phyloP scores from a whole-genome alignment of 768 basidiomycete species.

The Wakefieldia striispora region DNA sequence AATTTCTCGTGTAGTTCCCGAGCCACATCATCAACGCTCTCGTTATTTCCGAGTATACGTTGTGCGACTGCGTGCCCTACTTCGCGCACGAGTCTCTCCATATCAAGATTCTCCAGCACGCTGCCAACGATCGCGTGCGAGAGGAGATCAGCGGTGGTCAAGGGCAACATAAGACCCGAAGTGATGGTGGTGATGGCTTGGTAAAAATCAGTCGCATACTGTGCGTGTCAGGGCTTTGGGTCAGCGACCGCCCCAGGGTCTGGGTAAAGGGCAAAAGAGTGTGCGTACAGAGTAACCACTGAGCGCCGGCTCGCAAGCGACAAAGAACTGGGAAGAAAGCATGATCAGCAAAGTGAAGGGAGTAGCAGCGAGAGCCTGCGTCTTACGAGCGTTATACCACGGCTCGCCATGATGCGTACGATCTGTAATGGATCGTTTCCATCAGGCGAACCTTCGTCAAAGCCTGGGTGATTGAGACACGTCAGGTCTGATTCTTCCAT shows the following conservation, averaged over 20 bases:
- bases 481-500: conserved; percentile 11
- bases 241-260: background rate
- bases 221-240: conserved; percentile 11
- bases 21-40: conserved; percentile 96
- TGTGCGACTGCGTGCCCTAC: conserved; percentile 93
- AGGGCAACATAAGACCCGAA: conserved; percentile 92
- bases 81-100: conserved; percentile 94
- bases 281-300: conserved; percentile 81
- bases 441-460: conserved; percentile 93
- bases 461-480: conserved; percentile 50
- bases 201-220: conserved; percentile 95
- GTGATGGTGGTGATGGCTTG: conserved; percentile 90
- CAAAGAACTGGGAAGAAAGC: conserved; percentile 72
- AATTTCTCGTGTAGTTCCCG: conserved; percentile 90
- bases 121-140: conserved; percentile 96
- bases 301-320: conserved; percentile 97
- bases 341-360: background rate
- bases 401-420: conserved; percentile 84
- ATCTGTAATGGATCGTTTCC: conserved; percentile 87
- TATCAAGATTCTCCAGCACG: conserved; percentile 96
- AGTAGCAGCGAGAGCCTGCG: conserved; percentile 2
- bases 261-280: conserved; percentile 15
- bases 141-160: conserved; percentile 92
- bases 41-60: conserved; percentile 87
- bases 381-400: conserved; percentile 86